Evolutionary conservation across 257 asterid species (phyloP).

Genomic region (Solanum paucissectum): DNA sequence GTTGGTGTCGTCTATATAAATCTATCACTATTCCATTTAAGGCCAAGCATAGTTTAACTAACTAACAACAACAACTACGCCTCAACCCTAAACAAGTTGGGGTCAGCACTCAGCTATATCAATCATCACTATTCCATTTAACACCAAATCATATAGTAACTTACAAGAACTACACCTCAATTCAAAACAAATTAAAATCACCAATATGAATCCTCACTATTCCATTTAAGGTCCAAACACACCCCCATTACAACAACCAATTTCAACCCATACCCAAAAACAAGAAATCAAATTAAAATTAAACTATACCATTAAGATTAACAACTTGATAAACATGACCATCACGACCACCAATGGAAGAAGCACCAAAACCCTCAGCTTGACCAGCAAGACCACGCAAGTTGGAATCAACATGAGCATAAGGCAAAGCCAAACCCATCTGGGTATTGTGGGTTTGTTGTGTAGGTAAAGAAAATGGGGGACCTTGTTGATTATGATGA

Average conservation of each 20-base stretch:
- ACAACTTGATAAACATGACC: conserved; percentile 33
- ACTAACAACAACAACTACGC: background rate
- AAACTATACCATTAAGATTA: conserved; percentile 12
- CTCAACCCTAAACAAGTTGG: background rate
- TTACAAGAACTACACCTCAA: background rate
- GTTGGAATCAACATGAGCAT: conserved; percentile 20
- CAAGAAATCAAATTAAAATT: background rate
- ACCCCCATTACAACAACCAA: background rate
- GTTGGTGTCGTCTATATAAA: background rate
- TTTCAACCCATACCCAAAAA: background rate
- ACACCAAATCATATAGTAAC: background rate
- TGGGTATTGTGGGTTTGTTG: background rate
- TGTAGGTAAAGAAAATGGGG: background rate
- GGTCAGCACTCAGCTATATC: background rate
- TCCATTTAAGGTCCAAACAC: background rate
- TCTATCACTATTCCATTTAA: background rate
- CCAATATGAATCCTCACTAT: background rate
- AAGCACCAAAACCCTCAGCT: conserved; percentile 44
- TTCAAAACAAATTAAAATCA: background rate
- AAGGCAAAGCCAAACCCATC: conserved; percentile 32
- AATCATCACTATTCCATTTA: background rate
- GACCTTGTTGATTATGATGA: background rate
- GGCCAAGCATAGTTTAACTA: background rate
- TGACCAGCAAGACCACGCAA: conserved; percentile 28
- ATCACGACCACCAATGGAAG: conserved; percentile 33